phyloP scores from a whole-genome alignment of 148 eudicot species.

The Chenopodium album region DNA sequence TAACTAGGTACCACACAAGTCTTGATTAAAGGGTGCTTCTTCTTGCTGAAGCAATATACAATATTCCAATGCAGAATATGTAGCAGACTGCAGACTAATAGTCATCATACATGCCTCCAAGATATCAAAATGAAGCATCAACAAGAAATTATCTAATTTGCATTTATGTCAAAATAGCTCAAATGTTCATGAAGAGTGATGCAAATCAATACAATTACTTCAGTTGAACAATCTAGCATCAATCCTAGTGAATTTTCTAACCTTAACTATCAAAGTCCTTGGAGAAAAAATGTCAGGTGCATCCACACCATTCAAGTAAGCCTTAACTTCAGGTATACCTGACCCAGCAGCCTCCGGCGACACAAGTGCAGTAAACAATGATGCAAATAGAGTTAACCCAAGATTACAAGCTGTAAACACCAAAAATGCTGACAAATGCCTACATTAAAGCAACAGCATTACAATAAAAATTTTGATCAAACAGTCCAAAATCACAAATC shows the following conservation, averaged over 20 bases:
- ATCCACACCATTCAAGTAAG: conserved; percentile 95
- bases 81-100: neutral
- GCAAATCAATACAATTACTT: neutral
- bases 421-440: conserved; percentile 63
- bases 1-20: neutral
- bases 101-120: neutral
- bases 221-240: neutral
- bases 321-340: conserved; percentile 96
- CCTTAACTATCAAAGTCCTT: conserved; percentile 80
- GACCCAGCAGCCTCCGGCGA: conserved; percentile 95
- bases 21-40: neutral
- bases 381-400: conserved; percentile 67
- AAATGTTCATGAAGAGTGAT: neutral
- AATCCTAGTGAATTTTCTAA: conserved; percentile 19
- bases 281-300: conserved; percentile 77
- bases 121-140: neutral
- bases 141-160: neutral
- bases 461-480: neutral
- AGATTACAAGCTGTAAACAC: conserved; percentile 73
- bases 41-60: neutral
- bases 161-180: neutral
- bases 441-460: conserved; percentile 25
- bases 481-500: neutral
- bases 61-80: neutral
- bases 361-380: conserved; percentile 61